Percentiles rank a stretch among this genome's conserved stretches.
Evolutionary conservation across 352 stramenopile species (phyloP).

Genomic region (Globisporangium radiosum): DNA sequence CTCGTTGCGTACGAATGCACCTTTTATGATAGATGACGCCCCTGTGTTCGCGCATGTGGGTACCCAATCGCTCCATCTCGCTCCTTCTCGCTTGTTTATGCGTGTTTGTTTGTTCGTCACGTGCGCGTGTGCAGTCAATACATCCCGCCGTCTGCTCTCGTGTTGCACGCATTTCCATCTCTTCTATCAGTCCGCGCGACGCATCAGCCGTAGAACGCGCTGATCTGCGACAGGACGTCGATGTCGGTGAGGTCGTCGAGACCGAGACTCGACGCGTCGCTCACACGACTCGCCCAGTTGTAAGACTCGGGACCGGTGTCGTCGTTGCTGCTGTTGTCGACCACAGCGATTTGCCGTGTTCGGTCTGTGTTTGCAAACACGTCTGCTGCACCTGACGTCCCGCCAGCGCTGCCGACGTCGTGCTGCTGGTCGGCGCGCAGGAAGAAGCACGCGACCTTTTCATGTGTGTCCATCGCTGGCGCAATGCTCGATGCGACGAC

Average conservation of each 20-base stretch:
- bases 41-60: too few relatives aligned
- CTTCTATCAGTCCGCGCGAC: background rate
- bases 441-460: constrained; percentile 4
- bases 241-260: constrained; percentile 56
- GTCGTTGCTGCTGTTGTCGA: background rate
- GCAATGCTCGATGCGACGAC: constrained; percentile 28
- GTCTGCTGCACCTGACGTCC: background rate
- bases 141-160: background rate
- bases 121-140: too few relatives aligned
- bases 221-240: constrained; percentile 43
- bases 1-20: too few relatives aligned
- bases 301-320: constrained; percentile 7
- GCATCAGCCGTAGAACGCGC: constrained; percentile 18
- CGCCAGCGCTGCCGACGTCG: background rate
- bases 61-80: too few relatives aligned
- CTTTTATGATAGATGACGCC: too few relatives aligned
- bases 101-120: too few relatives aligned
- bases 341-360: background rate
- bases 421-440: background rate
- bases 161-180: background rate
- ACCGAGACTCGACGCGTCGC: constrained; percentile 32
- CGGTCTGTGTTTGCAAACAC: background rate
- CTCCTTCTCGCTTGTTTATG: constrained; percentile 8
- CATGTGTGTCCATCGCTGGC: constrained; percentile 12
- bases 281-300: constrained; percentile 4